Evolutionary conservation across 805 yeast species (phyloP).

Genomic region (Torulaspora microellipsoides): DNA sequence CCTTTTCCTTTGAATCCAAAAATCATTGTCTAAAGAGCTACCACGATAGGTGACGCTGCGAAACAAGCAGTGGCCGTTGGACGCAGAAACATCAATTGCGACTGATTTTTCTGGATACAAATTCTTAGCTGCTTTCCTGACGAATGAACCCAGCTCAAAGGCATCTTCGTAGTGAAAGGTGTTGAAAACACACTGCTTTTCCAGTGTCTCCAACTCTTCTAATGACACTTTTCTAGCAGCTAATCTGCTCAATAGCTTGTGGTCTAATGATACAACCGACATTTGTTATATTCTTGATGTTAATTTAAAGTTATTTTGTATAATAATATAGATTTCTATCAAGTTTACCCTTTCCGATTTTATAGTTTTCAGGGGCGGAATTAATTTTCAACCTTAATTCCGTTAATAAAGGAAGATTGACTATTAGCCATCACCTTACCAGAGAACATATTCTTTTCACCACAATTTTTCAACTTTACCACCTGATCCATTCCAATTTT

Average conservation of each 20-base stretch:
- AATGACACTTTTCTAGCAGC: conserved; percentile 5
- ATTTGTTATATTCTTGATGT: not conserved
- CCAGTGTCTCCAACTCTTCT: conserved; percentile 7
- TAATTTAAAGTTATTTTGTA: no score
- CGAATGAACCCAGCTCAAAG: conserved; percentile 43
- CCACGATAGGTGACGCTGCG: conserved; percentile 38
- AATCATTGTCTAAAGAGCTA: conserved; percentile 46
- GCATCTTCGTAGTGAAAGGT: conserved; percentile 37
- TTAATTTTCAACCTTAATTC: no score
- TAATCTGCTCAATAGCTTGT: conserved; percentile 7
- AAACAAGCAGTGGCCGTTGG: conserved; percentile 45
- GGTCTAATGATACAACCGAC: conserved; percentile 4
- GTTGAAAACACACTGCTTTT: conserved; percentile 4
- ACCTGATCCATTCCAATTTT: conserved; percentile 29
- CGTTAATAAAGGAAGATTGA: no score
- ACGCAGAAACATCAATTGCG: conserved; percentile 45
- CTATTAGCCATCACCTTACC: no score
- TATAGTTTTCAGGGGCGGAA: no score
- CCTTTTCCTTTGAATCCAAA: conserved; percentile 49
- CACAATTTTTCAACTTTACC: conserved; percentile 9
- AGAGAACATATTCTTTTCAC: no score
- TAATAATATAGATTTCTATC: no score
- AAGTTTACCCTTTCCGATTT: no score
- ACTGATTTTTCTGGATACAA: conserved; percentile 35
- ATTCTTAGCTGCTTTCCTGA: conserved; percentile 35